Conservation (phyloP, 768 basidiomycete species). For the Inosperma sp. region DNA sequence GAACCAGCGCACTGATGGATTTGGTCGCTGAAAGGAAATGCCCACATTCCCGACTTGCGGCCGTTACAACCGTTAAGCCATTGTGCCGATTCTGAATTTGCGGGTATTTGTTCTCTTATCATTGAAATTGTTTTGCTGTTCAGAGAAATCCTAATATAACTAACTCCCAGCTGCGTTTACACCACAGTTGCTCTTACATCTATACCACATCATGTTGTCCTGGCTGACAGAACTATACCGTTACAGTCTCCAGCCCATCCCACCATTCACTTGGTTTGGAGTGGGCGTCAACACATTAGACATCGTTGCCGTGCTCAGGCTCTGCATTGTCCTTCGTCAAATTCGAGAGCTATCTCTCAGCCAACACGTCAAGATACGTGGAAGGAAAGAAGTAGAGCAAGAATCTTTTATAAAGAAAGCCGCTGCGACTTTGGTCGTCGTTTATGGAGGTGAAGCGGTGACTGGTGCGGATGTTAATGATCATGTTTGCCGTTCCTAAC, state of each 20-base stretch:
- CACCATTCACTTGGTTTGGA: slow-evolving; percentile 67
- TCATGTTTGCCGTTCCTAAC: slow-evolving; percentile 1
- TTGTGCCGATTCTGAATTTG: slow-evolving; percentile 12
- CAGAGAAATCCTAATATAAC: no score
- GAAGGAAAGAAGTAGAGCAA: slow-evolving; percentile 37
- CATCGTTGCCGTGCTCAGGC: slow-evolving; percentile 59
- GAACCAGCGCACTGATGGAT: slow-evolving; percentile 82
- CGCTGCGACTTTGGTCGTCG: slow-evolving; percentile 57
- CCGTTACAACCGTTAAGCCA: slow-evolving; percentile 79
- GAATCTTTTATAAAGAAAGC: slow-evolving; percentile 56
- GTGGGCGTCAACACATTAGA: slow-evolving; percentile 58
- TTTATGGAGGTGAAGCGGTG: slow-evolving; percentile 76
- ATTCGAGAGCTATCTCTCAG: slow-evolving; percentile 42
- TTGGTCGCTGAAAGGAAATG: slow-evolving; percentile 57
- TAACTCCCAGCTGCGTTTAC: no score
- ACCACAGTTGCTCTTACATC: neutral
- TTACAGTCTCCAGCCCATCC: slow-evolving; percentile 51
- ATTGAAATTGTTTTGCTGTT: no score
- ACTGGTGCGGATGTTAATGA: slow-evolving; percentile 41
- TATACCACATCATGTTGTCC: slow-evolving; percentile 23
- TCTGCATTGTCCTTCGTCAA: slow-evolving; percentile 67
- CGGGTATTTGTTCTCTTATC: neutral
- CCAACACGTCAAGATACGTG: slow-evolving; percentile 42
- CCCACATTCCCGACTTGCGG: slow-evolving; percentile 78
- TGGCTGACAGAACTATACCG: slow-evolving; percentile 50